These are phyloP conservation scores for Terfezia boudieri DNA, from an alignment of 495 filamentous ascomycete species.

Conservation along the genomic window DNA sequence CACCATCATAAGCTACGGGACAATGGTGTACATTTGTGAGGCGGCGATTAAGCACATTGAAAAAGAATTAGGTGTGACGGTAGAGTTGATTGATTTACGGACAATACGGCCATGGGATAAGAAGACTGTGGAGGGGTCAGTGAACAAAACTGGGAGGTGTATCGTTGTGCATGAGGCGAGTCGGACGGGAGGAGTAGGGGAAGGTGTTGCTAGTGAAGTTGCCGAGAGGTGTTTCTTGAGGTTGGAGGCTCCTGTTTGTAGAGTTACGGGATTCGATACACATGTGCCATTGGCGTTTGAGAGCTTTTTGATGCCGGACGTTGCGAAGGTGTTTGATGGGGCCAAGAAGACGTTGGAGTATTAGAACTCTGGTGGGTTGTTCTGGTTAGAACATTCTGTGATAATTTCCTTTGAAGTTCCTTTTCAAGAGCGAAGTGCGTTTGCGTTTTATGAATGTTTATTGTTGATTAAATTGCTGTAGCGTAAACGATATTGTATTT, in stretches of 20 bases:
- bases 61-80: constrained; percentile 51
- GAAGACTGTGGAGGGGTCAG: constrained; percentile 57
- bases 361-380: constrained; percentile 13
- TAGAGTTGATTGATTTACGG: constrained; percentile 79
- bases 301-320: constrained; percentile 72
- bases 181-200: constrained; percentile 83
- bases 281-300: constrained; percentile 70
- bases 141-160: constrained; percentile 71
- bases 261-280: constrained; percentile 79
- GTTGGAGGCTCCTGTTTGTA: constrained; percentile 76
- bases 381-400: too few relatives aligned
- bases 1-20: constrained; percentile 78
- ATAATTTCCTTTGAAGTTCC: too few relatives aligned
- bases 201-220: constrained; percentile 79
- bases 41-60: constrained; percentile 62
- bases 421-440: too few relatives aligned
- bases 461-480: too few relatives aligned
- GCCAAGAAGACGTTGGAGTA: constrained; percentile 38
- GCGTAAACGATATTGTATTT: too few relatives aligned
- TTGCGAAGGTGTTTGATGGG: constrained; percentile 48
- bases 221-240: constrained; percentile 71
- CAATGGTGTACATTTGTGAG: constrained; percentile 72
- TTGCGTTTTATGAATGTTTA: too few relatives aligned
- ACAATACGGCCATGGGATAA: constrained; percentile 95
- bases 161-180: constrained; percentile 91